These are phyloP conservation scores for Camellia oleifera DNA, from an alignment of 179 eudicot species.

Conservation along the genomic window DNA sequence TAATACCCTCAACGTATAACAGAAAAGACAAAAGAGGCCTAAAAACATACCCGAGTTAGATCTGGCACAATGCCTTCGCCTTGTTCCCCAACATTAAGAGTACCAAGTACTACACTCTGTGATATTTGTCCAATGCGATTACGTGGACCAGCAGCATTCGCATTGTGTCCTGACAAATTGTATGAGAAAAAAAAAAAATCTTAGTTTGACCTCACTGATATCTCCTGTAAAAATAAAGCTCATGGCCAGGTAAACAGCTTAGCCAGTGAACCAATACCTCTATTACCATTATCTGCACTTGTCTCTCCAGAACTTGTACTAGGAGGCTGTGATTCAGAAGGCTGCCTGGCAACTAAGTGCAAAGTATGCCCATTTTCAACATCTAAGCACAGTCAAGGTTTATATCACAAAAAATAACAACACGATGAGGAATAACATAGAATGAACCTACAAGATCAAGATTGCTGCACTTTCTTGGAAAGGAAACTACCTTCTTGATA, in stretches of 20 bases:
- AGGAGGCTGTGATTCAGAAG: constrained; percentile 59
- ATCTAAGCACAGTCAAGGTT: constrained; percentile 62
- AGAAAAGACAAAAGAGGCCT: not conserved
- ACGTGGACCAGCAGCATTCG: constrained; percentile 53
- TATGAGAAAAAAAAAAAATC: not conserved
- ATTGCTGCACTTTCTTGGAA: not conserved
- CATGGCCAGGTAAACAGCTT: not conserved
- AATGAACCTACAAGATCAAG: not conserved
- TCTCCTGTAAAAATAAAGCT: constrained; percentile 5
- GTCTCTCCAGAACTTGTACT: constrained; percentile 44
- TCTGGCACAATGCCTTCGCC: constrained; percentile 77
- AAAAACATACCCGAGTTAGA: constrained; percentile 59
- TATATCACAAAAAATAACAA: not conserved
- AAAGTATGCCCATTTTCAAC: constrained; percentile 89
- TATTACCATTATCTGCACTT: constrained; percentile 38
- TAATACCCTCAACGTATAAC: not conserved
- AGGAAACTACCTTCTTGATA: not conserved
- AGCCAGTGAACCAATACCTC: constrained; percentile 37
- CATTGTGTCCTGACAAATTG: constrained; percentile 50
- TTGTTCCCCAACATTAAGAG: constrained; percentile 78
- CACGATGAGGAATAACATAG: not conserved
- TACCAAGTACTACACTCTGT: constrained; percentile 85
- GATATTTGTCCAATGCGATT: constrained; percentile 74
- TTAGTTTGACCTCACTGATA: not conserved
- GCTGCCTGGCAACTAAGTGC: constrained; percentile 89